A percentile compares a stretch with the other conserved stretches of the same genome.
These are phyloP conservation scores for Nothomitra cinnamomea DNA, from an alignment of 2,329 filamentous ascomycete genomes.

Conservation along the genomic window DNA sequence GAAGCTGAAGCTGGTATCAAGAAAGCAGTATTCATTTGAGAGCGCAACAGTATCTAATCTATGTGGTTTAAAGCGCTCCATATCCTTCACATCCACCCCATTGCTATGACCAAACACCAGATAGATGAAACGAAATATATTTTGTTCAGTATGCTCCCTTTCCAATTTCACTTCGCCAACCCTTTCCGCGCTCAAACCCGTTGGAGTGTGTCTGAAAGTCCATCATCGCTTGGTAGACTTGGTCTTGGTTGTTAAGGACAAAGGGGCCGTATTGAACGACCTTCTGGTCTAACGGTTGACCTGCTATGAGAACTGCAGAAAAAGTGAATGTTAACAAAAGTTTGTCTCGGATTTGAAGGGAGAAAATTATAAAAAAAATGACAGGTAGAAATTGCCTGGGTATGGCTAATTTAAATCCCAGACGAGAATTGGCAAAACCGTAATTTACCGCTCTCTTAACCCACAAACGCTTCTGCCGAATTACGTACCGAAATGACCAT, in stretches of 20 bases:
- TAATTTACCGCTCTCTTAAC: constrained; percentile 16
- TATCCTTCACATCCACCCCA: no score
- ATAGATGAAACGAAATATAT: no score
- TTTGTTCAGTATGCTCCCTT: constrained; percentile 27
- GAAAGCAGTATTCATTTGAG: no score
- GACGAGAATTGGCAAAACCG: constrained; percentile 16
- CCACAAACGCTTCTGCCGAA: not conserved
- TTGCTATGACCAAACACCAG: no score
- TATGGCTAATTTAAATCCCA: constrained; percentile 1
- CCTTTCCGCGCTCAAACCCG: constrained; percentile 62
- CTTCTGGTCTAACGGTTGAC: constrained; percentile 62
- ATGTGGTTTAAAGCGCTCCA: no score
- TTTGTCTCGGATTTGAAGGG: not conserved
- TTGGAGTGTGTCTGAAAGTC: constrained; percentile 59
- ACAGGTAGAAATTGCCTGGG: not conserved
- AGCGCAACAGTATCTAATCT: no score
- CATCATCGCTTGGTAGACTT: constrained; percentile 58
- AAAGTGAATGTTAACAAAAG: constrained; percentile 12
- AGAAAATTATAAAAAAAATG: not conserved
- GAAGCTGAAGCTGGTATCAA: no score
- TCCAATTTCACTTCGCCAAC: constrained; percentile 77
- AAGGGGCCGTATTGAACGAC: constrained; percentile 77
- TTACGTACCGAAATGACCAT: constrained; percentile 26
- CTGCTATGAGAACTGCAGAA: constrained; percentile 55
- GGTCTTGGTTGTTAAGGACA: constrained; percentile 54